Evolutionary conservation across 352 stramenopile genomes (phyloP).

Genomic region (Phytophthora ramorum): DNA sequence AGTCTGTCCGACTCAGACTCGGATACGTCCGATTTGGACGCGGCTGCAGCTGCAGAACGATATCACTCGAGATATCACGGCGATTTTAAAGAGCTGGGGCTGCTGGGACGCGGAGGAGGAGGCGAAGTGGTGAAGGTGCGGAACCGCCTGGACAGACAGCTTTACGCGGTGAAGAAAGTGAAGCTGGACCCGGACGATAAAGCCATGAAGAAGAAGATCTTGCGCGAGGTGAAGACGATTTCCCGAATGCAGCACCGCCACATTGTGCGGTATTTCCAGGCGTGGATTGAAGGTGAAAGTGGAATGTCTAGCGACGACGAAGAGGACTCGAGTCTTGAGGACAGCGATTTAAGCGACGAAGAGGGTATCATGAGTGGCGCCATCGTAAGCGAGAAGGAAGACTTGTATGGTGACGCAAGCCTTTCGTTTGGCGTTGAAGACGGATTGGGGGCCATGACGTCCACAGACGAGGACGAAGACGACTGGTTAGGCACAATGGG

Average conservation of each 20-base stretch:
- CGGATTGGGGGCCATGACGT: slow-evolving; percentile 38
- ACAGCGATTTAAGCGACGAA: slow-evolving; percentile 40
- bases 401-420: slow-evolving; percentile 48
- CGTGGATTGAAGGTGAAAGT: slow-evolving; percentile 86
- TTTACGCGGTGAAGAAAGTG: slow-evolving; percentile 90
- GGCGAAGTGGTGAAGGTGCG: slow-evolving; percentile 87
- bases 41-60: slow-evolving; percentile 46
- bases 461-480: slow-evolving; percentile 73
- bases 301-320: slow-evolving; percentile 58
- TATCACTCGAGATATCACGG: slow-evolving; percentile 82
- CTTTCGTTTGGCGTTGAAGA: slow-evolving; percentile 50
- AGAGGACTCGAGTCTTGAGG: slow-evolving; percentile 49
- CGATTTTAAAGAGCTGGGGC: slow-evolving; percentile 87
- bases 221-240: slow-evolving; percentile 96
- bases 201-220: slow-evolving; percentile 95
- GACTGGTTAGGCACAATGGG: slow-evolving; percentile 83
- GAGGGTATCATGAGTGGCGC: slow-evolving; percentile 11
- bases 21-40: slow-evolving; percentile 49
- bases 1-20: slow-evolving; percentile 53
- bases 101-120: slow-evolving; percentile 83
- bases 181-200: slow-evolving; percentile 87
- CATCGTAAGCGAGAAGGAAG: slow-evolving; percentile 21
- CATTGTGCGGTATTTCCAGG: slow-evolving; percentile 95
- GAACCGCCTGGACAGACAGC: slow-evolving; percentile 82
- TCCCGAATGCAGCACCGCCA: slow-evolving; percentile 96